Evolutionary conservation across 305 asterid species (phyloP).

Genomic region (Fraxinus angustifolia): DNA sequence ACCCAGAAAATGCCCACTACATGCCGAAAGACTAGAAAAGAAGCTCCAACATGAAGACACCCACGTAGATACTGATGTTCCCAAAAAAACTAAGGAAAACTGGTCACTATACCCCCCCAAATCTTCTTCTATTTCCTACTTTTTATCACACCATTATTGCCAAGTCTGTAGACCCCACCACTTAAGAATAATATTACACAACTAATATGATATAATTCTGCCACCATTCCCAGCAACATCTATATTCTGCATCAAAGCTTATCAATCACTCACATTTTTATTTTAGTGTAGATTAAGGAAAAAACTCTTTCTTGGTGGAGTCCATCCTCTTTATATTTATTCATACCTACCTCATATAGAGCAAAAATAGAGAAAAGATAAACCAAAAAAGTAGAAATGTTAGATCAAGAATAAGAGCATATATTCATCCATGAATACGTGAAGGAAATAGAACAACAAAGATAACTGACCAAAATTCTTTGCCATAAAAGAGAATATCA

Average conservation of each 20-base stretch:
- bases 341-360: slow-evolving; percentile 31
- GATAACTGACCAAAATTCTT: slow-evolving; percentile 2
- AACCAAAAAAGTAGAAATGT: slow-evolving; percentile 5
- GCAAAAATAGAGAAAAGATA: slow-evolving; percentile 21
- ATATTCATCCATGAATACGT: not conserved
- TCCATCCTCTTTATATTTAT: slow-evolving; percentile 38
- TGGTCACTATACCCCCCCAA: slow-evolving; percentile 40
- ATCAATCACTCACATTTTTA: slow-evolving; percentile 35
- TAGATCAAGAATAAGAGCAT: slow-evolving; percentile 25
- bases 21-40: slow-evolving; percentile 32
- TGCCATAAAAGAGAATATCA: not conserved
- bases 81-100: slow-evolving; percentile 37
- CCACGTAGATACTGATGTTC: slow-evolving; percentile 51
- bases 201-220: slow-evolving; percentile 33
- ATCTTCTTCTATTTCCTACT: slow-evolving; percentile 28
- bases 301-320: slow-evolving; percentile 45
- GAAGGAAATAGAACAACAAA: not conserved
- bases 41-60: slow-evolving; percentile 53
- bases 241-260: slow-evolving; percentile 40
- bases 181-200: slow-evolving; percentile 35
- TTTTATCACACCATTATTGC: slow-evolving; percentile 46
- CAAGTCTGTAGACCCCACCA: slow-evolving; percentile 54
- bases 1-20: slow-evolving; percentile 14
- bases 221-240: slow-evolving; percentile 50
- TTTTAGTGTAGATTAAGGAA: not conserved